Evolutionary conservation across 768 basidiomycete genomes (phyloP).

Genomic region (Dendrothele bispora): DNA sequence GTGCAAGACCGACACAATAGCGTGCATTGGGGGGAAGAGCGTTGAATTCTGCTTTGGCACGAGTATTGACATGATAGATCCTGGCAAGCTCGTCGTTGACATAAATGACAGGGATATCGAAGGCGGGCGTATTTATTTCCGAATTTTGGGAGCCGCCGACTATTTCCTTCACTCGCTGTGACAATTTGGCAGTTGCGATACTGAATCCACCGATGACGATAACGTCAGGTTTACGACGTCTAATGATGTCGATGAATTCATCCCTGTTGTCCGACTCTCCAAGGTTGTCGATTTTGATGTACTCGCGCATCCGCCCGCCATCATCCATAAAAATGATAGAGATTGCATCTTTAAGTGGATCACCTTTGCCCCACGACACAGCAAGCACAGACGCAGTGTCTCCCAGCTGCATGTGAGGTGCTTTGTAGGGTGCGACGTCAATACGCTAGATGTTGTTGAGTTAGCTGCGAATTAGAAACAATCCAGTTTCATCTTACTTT

Average conservation of each 20-base stretch:
- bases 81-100: conserved; percentile 90
- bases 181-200: conserved; percentile 73
- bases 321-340: conserved; percentile 84
- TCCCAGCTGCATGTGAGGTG: conserved; percentile 63
- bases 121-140: conserved; percentile 35
- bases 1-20: conserved; percentile 92
- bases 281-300: conserved; percentile 86
- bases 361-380: conserved; percentile 93
- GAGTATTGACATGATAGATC: conserved; percentile 88
- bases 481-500: conserved; percentile 61
- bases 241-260: conserved; percentile 81
- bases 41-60: conserved; percentile 83
- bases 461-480: not conserved
- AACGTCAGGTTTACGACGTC: conserved; percentile 82
- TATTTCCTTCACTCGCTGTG: conserved; percentile 62
- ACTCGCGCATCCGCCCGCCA: conserved; percentile 87
- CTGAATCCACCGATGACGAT: conserved; percentile 89
- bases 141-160: conserved; percentile 29
- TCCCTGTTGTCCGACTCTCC: conserved; percentile 64
- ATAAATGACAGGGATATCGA: conserved; percentile 76
- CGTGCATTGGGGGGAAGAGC: conserved; percentile 75
- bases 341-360: conserved; percentile 88
- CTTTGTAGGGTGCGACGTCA: conserved; percentile 75
- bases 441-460: conserved; percentile 62
- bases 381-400: conserved; percentile 81